These are phyloP conservation scores for Agarophyton chilense DNA, from an alignment of 23 red algal species.

Conservation along the genomic window DNA sequence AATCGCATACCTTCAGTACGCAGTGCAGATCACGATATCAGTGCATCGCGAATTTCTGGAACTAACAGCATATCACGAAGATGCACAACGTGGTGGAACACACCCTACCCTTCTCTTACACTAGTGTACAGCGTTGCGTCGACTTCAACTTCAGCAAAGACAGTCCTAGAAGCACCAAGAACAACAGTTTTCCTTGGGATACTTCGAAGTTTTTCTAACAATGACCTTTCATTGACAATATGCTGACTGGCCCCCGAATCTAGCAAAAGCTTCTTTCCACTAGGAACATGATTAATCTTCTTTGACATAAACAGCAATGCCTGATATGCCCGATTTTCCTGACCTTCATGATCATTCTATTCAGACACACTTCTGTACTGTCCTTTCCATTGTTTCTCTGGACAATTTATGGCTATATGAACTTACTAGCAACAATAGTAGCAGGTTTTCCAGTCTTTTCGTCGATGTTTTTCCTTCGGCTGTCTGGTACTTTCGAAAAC, in stretches of 20 bases:
- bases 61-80: background rate
- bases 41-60: background rate
- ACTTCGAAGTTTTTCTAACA: background rate
- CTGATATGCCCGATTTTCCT: background rate
- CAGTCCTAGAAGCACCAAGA: background rate
- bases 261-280: background rate
- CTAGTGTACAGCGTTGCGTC: background rate
- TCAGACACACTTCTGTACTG: background rate
- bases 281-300: too few relatives aligned
- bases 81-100: background rate
- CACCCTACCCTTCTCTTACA: background rate
- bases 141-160: background rate
- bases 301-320: background rate
- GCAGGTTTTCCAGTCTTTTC: background rate
- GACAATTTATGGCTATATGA: background rate
- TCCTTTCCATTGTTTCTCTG: background rate
- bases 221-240: background rate
- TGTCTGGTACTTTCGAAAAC: background rate
- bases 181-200: background rate
- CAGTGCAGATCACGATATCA: constrained; percentile 30
- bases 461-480: background rate
- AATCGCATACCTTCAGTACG: background rate
- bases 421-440: background rate
- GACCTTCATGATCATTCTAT: background rate
- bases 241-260: background rate